Conservation (phyloP, 1,139 yeast genomes). For the Suhomyces guaymorum region DNA sequence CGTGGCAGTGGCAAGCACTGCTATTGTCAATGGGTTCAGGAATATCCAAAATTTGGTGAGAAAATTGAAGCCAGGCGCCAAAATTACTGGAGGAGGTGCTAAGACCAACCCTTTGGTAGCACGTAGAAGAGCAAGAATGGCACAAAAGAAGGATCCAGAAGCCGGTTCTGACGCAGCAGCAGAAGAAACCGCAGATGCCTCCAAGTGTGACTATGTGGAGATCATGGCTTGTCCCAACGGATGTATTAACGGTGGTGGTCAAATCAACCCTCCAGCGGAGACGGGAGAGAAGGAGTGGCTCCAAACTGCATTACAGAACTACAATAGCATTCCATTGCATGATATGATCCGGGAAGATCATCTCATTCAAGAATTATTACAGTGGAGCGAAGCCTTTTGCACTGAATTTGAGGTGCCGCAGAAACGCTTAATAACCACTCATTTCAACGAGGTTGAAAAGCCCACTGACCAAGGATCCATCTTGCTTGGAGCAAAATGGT, state of each 20-base stretch:
- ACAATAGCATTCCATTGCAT: slow-evolving; percentile 27
- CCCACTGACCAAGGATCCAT: slow-evolving; percentile 50
- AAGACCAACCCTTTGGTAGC: slow-evolving; percentile 44
- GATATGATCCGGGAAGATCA: slow-evolving; percentile 19
- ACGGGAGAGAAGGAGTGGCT: slow-evolving; percentile 46
- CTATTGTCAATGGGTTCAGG: slow-evolving; percentile 86
- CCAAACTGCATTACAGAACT: slow-evolving; percentile 29
- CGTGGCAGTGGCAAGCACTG: slow-evolving; percentile 58
- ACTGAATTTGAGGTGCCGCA: slow-evolving; percentile 29
- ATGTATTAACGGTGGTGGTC: slow-evolving; percentile 97
- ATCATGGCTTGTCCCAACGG: slow-evolving; percentile 99
- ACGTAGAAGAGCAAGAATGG: slow-evolving; percentile 39
- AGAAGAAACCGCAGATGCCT: slow-evolving; percentile 56
- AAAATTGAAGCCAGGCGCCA: slow-evolving; percentile 56
- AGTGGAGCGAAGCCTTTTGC: slow-evolving; percentile 40
- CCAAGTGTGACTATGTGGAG: slow-evolving; percentile 79
- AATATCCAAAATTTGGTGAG: slow-evolving; percentile 93
- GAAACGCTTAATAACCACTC: slow-evolving; percentile 45
- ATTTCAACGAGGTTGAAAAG: slow-evolving; percentile 52
- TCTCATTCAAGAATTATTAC: slow-evolving; percentile 19
- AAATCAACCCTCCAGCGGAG: slow-evolving; percentile 55
- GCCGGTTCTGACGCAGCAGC: slow-evolving; percentile 12
- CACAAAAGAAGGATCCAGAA: slow-evolving; percentile 21
- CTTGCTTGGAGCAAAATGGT: slow-evolving; percentile 50
- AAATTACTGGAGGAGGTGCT: slow-evolving; percentile 12